phyloP scores from a whole-genome alignment of 169 alveolate species.

The Plasmodium falciparum region DNA sequence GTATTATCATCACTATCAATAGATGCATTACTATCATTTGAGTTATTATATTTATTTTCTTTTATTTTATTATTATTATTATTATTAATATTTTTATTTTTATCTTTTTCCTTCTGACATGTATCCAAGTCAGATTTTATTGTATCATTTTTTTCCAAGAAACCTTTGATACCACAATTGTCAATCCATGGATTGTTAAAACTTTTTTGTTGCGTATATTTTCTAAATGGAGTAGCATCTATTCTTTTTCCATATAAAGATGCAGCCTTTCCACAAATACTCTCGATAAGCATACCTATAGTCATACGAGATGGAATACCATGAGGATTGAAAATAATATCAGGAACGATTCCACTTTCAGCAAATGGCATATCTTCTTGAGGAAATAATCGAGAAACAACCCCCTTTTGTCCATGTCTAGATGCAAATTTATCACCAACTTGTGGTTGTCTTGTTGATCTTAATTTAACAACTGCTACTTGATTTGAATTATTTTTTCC shows the following conservation, averaged over 20 bases:
- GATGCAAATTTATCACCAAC: conserved; percentile 99
- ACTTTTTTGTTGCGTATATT: conserved; percentile 82
- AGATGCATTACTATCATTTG: not conserved
- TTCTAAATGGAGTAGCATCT: conserved; percentile 93
- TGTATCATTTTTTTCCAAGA: conserved; percentile 6
- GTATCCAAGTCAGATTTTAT: not conserved
- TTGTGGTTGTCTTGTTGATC: conserved; percentile 93
- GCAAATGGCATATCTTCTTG: conserved; percentile 99
- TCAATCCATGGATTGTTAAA: conserved; percentile 86
- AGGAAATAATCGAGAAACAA: conserved; percentile 97
- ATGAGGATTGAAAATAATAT: conserved; percentile 99
- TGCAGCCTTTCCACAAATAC: conserved; percentile 99
- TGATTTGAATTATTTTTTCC: conserved; percentile 11
- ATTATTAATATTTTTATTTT: conserved; percentile 63
- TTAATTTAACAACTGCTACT: conserved; percentile 80
- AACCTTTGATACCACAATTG: conserved; percentile 87
- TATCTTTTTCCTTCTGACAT: conserved; percentile 71
- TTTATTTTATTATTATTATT: conserved; percentile 78
- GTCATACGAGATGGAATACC: conserved; percentile 99
- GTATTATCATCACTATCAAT: not conserved
- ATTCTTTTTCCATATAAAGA: conserved; percentile 96
- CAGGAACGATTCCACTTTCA: conserved; percentile 99
- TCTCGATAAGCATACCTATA: conserved; percentile 98
- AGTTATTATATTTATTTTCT: not conserved
- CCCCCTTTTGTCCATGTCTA: conserved; percentile 99